phyloP scores from a whole-genome alignment of 345 rosid genomes.

The Linum tenue region DNA sequence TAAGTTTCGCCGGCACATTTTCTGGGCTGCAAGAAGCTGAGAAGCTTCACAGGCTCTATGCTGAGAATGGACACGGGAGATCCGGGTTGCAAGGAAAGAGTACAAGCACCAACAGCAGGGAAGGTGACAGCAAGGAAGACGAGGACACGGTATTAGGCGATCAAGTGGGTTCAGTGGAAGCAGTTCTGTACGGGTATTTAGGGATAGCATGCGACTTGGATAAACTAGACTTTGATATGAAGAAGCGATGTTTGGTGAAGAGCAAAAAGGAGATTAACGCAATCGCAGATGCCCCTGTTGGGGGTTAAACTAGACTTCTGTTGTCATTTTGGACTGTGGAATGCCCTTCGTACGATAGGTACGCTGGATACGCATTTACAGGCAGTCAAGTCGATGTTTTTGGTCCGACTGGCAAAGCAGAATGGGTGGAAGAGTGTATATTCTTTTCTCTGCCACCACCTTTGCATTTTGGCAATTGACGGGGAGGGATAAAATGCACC shows the following conservation, averaged over 20 bases:
- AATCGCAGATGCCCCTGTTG: slow-evolving; percentile 13
- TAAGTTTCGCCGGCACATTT: slow-evolving; percentile 31
- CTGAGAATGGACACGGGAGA: slow-evolving; percentile 31
- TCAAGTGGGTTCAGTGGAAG: not conserved
- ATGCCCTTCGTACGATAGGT: not conserved
- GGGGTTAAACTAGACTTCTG: not conserved
- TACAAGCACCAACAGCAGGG: slow-evolving; percentile 1
- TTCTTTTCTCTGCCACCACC: not conserved
- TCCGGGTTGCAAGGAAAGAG: slow-evolving; percentile 21
- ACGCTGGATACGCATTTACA: not conserved
- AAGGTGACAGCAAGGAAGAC: not conserved
- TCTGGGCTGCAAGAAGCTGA: slow-evolving; percentile 41
- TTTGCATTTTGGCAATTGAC: too few relatives aligned
- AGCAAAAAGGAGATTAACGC: slow-evolving; percentile 39
- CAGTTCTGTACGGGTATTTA: slow-evolving; percentile 34
- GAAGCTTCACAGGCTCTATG: slow-evolving; percentile 31
- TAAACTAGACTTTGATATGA: slow-evolving; percentile 32
- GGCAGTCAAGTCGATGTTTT: not conserved
- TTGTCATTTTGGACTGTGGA: not conserved
- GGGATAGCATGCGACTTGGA: slow-evolving; percentile 42
- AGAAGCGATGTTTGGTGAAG: slow-evolving; percentile 28
- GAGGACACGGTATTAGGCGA: slow-evolving; percentile 6
- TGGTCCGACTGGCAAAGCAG: not conserved
- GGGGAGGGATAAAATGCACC: too few relatives aligned
- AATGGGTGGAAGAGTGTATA: not conserved